Base-by-base conservation (phyloP, 2,329 filamentous ascomycete genomes). In the Chrysoporthe austroafricana region DNA sequence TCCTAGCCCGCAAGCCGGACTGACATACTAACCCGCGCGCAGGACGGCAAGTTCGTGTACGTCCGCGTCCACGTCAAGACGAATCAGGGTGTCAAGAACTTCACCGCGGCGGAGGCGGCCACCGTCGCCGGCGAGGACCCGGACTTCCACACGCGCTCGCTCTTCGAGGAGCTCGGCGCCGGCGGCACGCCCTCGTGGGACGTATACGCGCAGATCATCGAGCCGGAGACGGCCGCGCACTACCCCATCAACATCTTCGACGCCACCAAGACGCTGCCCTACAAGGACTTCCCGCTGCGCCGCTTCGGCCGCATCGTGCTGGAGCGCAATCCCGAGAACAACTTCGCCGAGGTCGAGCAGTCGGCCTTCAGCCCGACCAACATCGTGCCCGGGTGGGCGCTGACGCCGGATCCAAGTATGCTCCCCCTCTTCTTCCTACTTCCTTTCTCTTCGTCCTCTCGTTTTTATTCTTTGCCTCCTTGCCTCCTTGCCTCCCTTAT, bases 301-400 rank as follows among this genome's bases (percentile, higher is more conserved):
- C 76, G 77, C 11, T 78, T 88, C 46, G 86, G 86, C 18, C 79
- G 79, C 57, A 75, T 88, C 71, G 83, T 80, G 0, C 74, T 88
- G 13, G 83, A 86, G 71, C 77, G 77, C 62, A 87, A 87, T 69
- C 79, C 80, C 69, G 68, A 72, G 66, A 52, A 76, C 57, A 72
- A 66, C 71, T 75, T 74, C 54, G 69, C 71, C 3, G 70, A 89
- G 67, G 81, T 86, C 60, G 86, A 89, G 71, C 86, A 89, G 74
- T 83, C 84, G 0, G 83, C 85, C 0, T 89, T 89, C 70, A 86
- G 83, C 0, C 86, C 86, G 0, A 82, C 81, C 1, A 85, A 79
- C 36, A 81, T 88, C 76, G 84, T 88, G 0, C 84, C 85, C 0
- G 86, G 87, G 4, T 79, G 85, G 65, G 85, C 80, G 2, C 79